These are phyloP conservation scores for Aspergillus saccharolyticus DNA, from an alignment of 495 filamentous ascomycete genomes.

Conservation along the genomic window DNA sequence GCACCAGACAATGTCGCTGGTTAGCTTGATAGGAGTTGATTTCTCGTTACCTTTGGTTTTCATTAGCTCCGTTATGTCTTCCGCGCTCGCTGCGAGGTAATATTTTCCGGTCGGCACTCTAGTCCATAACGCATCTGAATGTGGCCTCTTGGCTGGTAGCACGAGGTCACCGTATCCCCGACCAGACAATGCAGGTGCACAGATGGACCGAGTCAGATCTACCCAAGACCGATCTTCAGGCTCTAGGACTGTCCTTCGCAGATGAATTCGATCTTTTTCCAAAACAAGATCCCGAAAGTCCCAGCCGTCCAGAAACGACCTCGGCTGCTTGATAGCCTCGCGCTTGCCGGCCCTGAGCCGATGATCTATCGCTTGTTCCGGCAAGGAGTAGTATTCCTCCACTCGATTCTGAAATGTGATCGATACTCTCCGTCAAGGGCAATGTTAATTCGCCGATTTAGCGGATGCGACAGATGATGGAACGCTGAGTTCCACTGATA, in stretches of 20 bases:
- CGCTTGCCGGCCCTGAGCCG: slow-evolving; percentile 11
- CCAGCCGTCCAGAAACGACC: slow-evolving; percentile 28
- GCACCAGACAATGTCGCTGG: slow-evolving; percentile 17
- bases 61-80: slow-evolving; percentile 21
- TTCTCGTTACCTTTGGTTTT: slow-evolving; percentile 12
- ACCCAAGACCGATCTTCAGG: slow-evolving; percentile 29
- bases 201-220: slow-evolving; percentile 27
- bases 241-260: slow-evolving; percentile 20
- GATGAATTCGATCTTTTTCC: slow-evolving; percentile 19
- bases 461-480: slow-evolving; percentile 12
- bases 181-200: slow-evolving; percentile 32
- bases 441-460: slow-evolving; percentile 19
- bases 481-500: slow-evolving; percentile 11
- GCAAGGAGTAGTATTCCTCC: slow-evolving; percentile 16
- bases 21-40: slow-evolving; percentile 14
- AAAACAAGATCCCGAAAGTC: slow-evolving; percentile 29
- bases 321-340: neutral
- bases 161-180: slow-evolving; percentile 32
- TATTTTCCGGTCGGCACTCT: slow-evolving; percentile 18
- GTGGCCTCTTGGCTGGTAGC: slow-evolving; percentile 10
- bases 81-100: slow-evolving; percentile 23
- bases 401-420: slow-evolving; percentile 20
- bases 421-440: slow-evolving; percentile 10
- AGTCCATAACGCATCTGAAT: slow-evolving; percentile 12
- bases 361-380: slow-evolving; percentile 30